Conservation (phyloP, 192 early-diverging fungal species). For the Mortierella alpina region DNA sequence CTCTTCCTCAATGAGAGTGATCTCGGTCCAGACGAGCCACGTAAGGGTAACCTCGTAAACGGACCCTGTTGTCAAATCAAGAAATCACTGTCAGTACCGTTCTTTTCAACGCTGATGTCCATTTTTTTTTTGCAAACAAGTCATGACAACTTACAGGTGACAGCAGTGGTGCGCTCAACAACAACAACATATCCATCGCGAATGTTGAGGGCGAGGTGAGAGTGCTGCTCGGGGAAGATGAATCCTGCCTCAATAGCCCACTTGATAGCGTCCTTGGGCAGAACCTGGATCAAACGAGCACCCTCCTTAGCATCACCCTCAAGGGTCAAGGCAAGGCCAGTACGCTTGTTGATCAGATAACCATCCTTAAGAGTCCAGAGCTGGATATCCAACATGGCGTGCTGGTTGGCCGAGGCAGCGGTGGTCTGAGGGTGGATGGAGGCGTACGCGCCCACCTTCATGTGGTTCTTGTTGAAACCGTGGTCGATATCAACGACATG, state of each 20-base stretch:
- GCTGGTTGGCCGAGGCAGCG: conserved; percentile 48
- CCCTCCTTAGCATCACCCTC: conserved; percentile 32
- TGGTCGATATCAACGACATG: conserved; percentile 45
- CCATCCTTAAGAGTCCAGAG: conserved; percentile 50
- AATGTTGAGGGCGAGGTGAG: conserved; percentile 37
- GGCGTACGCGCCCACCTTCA: conserved; percentile 42
- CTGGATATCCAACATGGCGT: conserved; percentile 47
- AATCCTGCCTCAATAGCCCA: conserved; percentile 36
- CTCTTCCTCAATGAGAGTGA: conserved; percentile 26
- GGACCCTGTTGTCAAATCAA: neutral
- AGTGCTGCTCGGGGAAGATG: conserved; percentile 39
- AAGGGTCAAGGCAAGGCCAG: conserved; percentile 41
- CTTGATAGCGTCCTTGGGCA: conserved; percentile 46
- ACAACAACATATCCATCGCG: conserved; percentile 42
- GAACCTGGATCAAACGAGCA: conserved; percentile 34
- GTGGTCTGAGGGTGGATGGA: conserved; percentile 47
- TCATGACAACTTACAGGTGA: conserved; percentile 12
- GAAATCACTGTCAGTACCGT: neutral
- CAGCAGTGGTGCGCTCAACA: conserved; percentile 31
- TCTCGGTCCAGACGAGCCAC: conserved; percentile 42
- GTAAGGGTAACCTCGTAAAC: conserved; percentile 33
- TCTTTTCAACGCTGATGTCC: neutral
- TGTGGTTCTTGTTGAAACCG: conserved; percentile 41
- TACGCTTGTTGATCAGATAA: conserved; percentile 55
- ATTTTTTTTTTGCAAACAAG: too few relatives aligned